Evolutionary conservation across 306 rosid genomes (phyloP).

Genomic region (Hylodesmum podocarpum): DNA sequence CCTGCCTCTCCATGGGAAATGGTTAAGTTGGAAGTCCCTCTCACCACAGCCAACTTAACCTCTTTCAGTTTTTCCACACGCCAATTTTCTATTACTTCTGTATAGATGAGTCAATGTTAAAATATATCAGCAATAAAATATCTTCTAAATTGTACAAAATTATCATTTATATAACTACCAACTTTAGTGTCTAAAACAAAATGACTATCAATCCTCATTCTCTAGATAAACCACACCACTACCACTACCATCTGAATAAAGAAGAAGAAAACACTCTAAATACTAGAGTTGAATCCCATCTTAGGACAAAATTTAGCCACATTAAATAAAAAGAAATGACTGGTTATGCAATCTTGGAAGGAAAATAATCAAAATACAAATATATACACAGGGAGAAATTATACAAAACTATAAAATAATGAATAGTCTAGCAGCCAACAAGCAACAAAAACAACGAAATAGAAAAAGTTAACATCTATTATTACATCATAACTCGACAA

Average conservation of each 20-base stretch:
- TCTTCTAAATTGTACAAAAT: background rate
- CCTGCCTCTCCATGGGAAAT: conserved; percentile 67
- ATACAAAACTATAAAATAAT: background rate
- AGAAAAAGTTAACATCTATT: background rate
- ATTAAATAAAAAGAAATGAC: background rate
- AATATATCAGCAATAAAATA: background rate
- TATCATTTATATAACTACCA: background rate
- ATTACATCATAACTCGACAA: background rate
- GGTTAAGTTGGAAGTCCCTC: conserved; percentile 45
- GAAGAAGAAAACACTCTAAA: no score
- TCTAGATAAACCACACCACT: background rate
- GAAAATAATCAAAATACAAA: background rate
- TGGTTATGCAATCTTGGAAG: background rate
- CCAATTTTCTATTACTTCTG: conserved; percentile 85
- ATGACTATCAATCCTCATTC: background rate
- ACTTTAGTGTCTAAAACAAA: background rate
- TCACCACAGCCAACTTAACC: conserved; percentile 42
- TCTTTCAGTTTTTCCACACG: conserved; percentile 67
- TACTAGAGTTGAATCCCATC: background rate
- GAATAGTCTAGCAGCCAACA: no score
- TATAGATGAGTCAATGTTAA: conserved; percentile 20
- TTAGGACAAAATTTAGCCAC: background rate
- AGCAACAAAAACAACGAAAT: background rate
- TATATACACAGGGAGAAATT: background rate
- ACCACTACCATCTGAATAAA: no score